Percentiles rank a stretch among this genome's conserved stretches.
phyloP scores from a whole-genome alignment of 139 green algal genomes.

The Zygnema cylindricum region DNA sequence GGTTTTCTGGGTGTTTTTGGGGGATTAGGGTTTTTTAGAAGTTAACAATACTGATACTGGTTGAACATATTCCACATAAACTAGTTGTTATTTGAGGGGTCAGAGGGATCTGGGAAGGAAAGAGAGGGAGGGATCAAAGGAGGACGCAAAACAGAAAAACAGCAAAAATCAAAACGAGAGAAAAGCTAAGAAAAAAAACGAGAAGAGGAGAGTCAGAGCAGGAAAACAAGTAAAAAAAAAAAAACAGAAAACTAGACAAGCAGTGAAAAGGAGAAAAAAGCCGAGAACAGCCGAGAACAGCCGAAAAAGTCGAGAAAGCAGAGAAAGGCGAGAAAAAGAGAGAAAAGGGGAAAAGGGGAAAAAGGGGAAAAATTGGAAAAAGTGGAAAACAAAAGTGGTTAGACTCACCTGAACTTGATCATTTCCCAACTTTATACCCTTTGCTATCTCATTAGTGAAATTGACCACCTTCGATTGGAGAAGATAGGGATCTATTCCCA shows the following conservation, averaged over 20 bases:
- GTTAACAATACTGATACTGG: background rate
- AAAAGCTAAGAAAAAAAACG: background rate
- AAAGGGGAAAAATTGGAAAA: background rate
- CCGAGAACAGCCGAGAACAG: background rate
- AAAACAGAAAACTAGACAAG: background rate
- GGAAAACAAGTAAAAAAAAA: background rate
- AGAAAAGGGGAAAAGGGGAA: background rate
- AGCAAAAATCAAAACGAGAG: background rate
- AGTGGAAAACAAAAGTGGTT: too few species aligned
- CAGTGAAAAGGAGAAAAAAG: background rate
- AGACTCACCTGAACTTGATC: too few species aligned
- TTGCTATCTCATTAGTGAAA: too few species aligned
- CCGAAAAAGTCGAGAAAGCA: background rate
- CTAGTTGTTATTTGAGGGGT: background rate
- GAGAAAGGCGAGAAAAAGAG: background rate
- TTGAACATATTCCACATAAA: background rate
- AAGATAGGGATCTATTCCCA: too few species aligned
- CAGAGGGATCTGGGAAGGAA: background rate
- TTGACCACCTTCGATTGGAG: too few species aligned
- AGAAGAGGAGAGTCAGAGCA: background rate
- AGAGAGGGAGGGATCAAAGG: background rate
- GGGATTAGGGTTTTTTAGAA: background rate
- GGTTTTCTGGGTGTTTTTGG: background rate
- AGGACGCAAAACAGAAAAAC: background rate
- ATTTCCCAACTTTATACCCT: too few species aligned